Base-by-base conservation (phyloP, 345 rosid species). In the Erodium maritimum region DNA sequence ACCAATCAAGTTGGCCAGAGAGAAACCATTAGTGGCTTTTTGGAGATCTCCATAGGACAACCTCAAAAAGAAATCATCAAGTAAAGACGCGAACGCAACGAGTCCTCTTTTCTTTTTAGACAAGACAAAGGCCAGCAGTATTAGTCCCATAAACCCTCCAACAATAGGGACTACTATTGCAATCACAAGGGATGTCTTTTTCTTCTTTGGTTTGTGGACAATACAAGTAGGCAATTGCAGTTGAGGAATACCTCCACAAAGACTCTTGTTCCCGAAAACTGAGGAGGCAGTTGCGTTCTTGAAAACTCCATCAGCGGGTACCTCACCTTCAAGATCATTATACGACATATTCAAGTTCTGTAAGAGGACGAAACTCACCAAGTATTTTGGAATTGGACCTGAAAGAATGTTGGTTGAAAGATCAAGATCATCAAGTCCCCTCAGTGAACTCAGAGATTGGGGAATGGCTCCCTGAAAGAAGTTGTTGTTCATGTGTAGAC, bases 401-500 rank as follows among this genome's bases (percentile, higher is more conserved):
- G 48, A 42, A 12, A 42, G 48, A 42, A 7, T 42, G 48, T 42
- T 42, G 48, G 14, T 42, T 42, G 48, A 42, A 42, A 42, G 48
- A 11, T 37, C 46, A 5, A 37, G 1, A 5, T 5, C 46, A 37
- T 37, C 46, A 5, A 37, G 46, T 3, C 11, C 46, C 10, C 46
- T 37, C 46, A 37, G 14, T 5, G 14, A 37, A 11, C 46, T 37
- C 6, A 37, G 10, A 12, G 46, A 37, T 37, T 37, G 46, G 46
- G 46, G 46, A 37, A 37, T 37, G 46, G 46, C 10, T 12, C 46
- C 46, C 10, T 37, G 24, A 53, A 69, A 23, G 9, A 37, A 24
- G 55, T 69, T 69, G 0, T 12, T 16, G 16, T 51, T 21, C 19
- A 69, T 63, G 57, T 50, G 20, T 24, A 69, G 58, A 7, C 5